phyloP scores from a whole-genome alignment of 352 stramenopile genomes.

The Globisporangium perplexum region DNA sequence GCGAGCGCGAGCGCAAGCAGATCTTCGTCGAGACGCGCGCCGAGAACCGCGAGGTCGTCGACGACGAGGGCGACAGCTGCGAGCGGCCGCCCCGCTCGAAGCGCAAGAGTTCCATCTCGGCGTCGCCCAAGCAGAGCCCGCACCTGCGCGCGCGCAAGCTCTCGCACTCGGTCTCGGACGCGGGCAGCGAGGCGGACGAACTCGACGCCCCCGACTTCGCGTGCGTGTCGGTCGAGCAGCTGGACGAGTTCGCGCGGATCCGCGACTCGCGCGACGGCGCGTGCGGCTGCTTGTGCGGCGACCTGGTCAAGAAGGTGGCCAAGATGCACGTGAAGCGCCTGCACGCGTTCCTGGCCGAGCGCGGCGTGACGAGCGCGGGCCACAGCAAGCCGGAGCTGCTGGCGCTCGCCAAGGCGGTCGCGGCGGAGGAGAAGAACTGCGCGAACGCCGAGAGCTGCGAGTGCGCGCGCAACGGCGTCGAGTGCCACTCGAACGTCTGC shows the following conservation, averaged over 20 bases:
- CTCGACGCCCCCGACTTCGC: constrained; percentile 49
- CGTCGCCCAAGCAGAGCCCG: constrained; percentile 12
- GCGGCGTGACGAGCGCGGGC: constrained; percentile 36
- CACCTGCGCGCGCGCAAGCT: constrained; percentile 7
- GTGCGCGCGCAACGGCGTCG: constrained; percentile 66
- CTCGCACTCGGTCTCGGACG: constrained; percentile 4
- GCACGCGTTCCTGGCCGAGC: constrained; percentile 53
- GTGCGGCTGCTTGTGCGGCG: constrained; percentile 78
- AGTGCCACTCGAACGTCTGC: constrained; percentile 72
- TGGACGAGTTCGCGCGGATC: constrained; percentile 80
- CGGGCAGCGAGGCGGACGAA: constrained; percentile 5
- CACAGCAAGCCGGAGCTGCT: constrained; percentile 66
- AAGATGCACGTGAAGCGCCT: constrained; percentile 87
- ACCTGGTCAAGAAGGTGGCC: constrained; percentile 74
- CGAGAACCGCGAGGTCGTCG: constrained; percentile 22
- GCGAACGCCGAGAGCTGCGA: constrained; percentile 57
- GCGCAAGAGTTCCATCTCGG: constrained; percentile 15
- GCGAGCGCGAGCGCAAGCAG: constrained; percentile 59
- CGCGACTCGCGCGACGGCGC: constrained; percentile 68
- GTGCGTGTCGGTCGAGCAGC: constrained; percentile 74
- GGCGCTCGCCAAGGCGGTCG: constrained; percentile 55
- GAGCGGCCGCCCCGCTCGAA: constrained; percentile 2
- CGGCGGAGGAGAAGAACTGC: constrained; percentile 69
- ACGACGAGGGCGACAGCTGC: too few species aligned
- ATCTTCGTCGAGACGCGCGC: constrained; percentile 47